Evolutionary conservation across 1,284 basidiomycete genomes (phyloP).

Genomic region (Fomitopsis schrenkii): DNA sequence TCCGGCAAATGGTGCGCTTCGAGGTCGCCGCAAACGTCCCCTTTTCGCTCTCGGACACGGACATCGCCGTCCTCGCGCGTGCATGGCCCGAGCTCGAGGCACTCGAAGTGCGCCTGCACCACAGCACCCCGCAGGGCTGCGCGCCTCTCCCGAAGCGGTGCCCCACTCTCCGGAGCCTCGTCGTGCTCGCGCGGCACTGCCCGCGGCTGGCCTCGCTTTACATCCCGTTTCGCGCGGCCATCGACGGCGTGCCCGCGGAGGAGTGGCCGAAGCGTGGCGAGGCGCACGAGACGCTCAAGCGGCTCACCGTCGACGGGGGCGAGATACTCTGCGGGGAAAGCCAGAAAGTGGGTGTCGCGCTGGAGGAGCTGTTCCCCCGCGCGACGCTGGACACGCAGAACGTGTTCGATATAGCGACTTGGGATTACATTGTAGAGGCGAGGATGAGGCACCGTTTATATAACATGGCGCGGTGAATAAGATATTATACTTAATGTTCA

Average conservation of each 20-base stretch:
- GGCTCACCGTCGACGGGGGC: neutral
- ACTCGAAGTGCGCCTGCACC: neutral
- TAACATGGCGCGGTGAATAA: neutral
- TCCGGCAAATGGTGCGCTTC: neutral
- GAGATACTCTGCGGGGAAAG: neutral
- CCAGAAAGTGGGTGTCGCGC: neutral
- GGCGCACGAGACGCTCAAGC: neutral
- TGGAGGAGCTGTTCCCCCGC: neutral
- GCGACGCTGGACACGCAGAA: neutral
- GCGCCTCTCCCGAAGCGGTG: neutral
- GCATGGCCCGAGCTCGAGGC: slow-evolving; percentile 1
- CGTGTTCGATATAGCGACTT: neutral
- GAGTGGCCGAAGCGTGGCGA: neutral
- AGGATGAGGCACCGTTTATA: neutral
- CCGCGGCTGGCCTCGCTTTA: neutral
- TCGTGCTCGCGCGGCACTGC: neutral
- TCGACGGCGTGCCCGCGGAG: neutral
- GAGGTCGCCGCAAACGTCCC: neutral
- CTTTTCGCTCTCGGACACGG: neutral
- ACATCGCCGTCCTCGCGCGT: neutral
- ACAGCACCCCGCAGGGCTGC: neutral
- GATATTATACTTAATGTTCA: neutral
- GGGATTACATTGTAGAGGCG: neutral
- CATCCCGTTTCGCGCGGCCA: neutral
- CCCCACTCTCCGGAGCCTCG: neutral